Conservation (phyloP, 192 early-diverging fungal species). For the Gigaspora rosea region DNA sequence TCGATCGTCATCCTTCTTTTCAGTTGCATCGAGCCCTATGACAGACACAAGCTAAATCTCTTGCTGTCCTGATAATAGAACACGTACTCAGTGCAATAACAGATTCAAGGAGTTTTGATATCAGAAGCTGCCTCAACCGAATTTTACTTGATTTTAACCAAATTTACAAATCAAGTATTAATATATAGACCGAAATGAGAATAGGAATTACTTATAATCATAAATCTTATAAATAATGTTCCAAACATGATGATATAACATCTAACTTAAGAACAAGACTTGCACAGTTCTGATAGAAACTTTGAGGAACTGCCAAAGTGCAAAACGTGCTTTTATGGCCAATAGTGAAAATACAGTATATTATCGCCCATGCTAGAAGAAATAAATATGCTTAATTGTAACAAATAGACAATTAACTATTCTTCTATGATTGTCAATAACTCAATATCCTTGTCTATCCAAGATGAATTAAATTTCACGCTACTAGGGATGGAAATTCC, state of each 20-base stretch:
- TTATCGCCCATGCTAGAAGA: too few relatives aligned
- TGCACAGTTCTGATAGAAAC: neutral
- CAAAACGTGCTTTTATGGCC: too few relatives aligned
- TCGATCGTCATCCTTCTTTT: neutral
- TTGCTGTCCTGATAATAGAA: neutral
- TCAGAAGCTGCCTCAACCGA: neutral
- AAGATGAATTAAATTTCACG: too few relatives aligned
- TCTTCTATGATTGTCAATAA: too few relatives aligned
- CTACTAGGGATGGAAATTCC: too few relatives aligned
- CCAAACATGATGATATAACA: neutral
- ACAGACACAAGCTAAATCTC: neutral
- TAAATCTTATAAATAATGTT: neutral
- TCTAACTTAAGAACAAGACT: neutral
- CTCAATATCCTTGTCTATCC: too few relatives aligned
- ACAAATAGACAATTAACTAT: too few relatives aligned
- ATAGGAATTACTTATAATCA: neutral
- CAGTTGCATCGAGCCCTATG: neutral
- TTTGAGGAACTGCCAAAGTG: neutral
- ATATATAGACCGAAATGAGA: neutral
- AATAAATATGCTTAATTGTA: too few relatives aligned
- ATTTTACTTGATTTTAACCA: constrained; percentile 12
- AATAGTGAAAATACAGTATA: too few relatives aligned
- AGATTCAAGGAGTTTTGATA: neutral
- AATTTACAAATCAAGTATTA: neutral
- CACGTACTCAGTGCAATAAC: neutral